A percentile compares a stretch with the other conserved stretches of the same genome.
These are phyloP conservation scores for Trypanosoma rangeli DNA, from an alignment of 208 protist species.

Conservation along the genomic window DNA sequence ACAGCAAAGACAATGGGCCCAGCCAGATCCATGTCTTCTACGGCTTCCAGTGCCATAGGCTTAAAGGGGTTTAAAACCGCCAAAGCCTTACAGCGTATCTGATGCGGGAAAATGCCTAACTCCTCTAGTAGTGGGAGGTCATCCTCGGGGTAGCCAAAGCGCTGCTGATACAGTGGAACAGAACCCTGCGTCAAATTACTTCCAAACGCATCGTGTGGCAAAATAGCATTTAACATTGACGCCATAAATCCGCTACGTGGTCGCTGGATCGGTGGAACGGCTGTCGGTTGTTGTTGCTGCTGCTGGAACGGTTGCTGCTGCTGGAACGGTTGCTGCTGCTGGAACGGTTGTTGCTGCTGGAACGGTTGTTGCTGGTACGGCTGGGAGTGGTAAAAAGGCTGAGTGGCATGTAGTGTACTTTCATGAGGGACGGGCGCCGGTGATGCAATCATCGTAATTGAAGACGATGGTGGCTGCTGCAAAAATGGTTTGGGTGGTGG, in stretches of 20 bases:
- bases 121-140: conserved; percentile 84
- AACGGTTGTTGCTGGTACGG: conserved; percentile 6
- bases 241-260: conserved; percentile 16
- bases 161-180: conserved; percentile 57
- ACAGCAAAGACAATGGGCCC: conserved; percentile 77
- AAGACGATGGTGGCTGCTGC: background rate
- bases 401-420: background rate
- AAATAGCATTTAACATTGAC: conserved; percentile 20
- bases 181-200: conserved; percentile 2
- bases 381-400: background rate
- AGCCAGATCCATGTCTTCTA: conserved; percentile 71
- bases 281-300: background rate
- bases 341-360: conserved; percentile 4
- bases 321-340: conserved; percentile 3
- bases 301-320: conserved; percentile 15
- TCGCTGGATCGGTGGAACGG: background rate
- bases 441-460: conserved; percentile 3
- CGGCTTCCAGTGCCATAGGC: conserved; percentile 25
- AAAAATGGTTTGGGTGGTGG: background rate
- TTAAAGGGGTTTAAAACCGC: conserved; percentile 75
- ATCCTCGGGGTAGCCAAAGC: conserved; percentile 81
- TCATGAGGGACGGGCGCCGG: conserved; percentile 15
- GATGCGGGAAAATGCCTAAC: conserved; percentile 62
- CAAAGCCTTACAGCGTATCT: conserved; percentile 57
- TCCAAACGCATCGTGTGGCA: conserved; percentile 15